Conservation (phyloP, 495 filamentous ascomycete genomes). For the Apiosordaria backusii region DNA sequence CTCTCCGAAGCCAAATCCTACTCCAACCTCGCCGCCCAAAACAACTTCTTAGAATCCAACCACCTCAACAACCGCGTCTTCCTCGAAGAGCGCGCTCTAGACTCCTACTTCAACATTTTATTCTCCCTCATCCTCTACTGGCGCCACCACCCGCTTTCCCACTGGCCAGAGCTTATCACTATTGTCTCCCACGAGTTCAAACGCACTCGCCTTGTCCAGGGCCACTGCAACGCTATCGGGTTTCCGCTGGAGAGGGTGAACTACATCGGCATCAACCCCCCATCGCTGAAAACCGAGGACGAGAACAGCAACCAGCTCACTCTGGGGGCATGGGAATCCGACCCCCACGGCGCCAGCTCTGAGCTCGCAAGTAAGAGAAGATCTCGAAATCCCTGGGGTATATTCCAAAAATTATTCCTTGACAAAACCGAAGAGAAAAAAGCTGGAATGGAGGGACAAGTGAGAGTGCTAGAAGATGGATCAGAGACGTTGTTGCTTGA, state of each 20-base stretch:
- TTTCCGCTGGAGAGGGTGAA: constrained; percentile 44
- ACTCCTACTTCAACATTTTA: constrained; percentile 75
- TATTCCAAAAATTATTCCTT: constrained; percentile 39
- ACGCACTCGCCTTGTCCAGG: constrained; percentile 58
- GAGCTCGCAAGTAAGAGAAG: constrained; percentile 46
- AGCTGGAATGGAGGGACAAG: constrained; percentile 3
- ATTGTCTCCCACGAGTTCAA: constrained; percentile 79
- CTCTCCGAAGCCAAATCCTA: constrained; percentile 68
- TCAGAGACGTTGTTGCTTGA: constrained; percentile 37
- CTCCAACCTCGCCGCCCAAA: constrained; percentile 41
- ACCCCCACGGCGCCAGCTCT: constrained; percentile 47
- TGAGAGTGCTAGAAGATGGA: constrained; percentile 23
- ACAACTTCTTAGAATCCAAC: neutral
- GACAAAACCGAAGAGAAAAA: constrained; percentile 24
- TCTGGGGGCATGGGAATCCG: constrained; percentile 45
- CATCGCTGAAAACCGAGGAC: constrained; percentile 40
- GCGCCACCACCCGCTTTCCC: constrained; percentile 28
- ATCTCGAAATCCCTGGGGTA: constrained; percentile 51
- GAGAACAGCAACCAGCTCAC: constrained; percentile 41
- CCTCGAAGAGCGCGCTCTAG: constrained; percentile 65
- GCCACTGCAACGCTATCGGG: constrained; percentile 65
- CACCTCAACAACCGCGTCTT: constrained; percentile 34
- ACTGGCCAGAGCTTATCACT: constrained; percentile 55
- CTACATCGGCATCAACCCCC: constrained; percentile 70
- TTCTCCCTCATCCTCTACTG: constrained; percentile 65